Evolutionary conservation across 2,329 filamentous ascomycete species (phyloP), one percentile per base, ranked within the genome.

Genomic region (Ceratocystis lukuohia): DNA sequence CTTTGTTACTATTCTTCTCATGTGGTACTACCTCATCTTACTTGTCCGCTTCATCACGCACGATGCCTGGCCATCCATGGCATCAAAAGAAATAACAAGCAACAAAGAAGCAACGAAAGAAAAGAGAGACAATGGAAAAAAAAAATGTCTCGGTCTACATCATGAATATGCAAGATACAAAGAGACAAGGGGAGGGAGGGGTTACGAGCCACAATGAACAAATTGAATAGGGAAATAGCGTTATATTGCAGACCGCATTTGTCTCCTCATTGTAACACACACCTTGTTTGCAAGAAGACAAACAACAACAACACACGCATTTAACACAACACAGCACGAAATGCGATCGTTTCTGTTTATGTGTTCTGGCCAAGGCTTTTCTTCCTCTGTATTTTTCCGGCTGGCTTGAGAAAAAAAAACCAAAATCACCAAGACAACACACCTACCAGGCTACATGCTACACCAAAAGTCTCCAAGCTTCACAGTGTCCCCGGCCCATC

Each of bases 101-200:
- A 25, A 17, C 28, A 33, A 15, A 57, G 50, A 28, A 20, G 8
- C 48, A 57, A 15, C 20, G n/a, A 37, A 37, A 37, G 53, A 33
- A 15, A 56, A 56, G 20, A 48, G 6, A 48, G 20, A 48, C 17
- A 48, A 8, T 7, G 8, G 17, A 20, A 7, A 48, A 10, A 56
- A 15, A 56, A 56, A 59, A 59, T 59, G 56, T 59, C 56, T 59
- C 56, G 56, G 56, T 20, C 30, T 59, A 10, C 28, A 22, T 59
- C 22, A 10, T 56, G 7, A 15, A n/a, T 33, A 8, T 59, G 25
- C 28, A 59, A 7, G 56, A 33, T 10, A 30, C 17, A 30, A 17
- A 15, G 20, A 53, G 20, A 10, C 20, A 15, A 53, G 48, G 22
- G 22, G 22, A 25, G 22, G 22, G 22, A 25, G 22, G 53, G 53